Base-by-base conservation (phyloP, 306 rosid genomes). In the Bauhinia variegata region DNA sequence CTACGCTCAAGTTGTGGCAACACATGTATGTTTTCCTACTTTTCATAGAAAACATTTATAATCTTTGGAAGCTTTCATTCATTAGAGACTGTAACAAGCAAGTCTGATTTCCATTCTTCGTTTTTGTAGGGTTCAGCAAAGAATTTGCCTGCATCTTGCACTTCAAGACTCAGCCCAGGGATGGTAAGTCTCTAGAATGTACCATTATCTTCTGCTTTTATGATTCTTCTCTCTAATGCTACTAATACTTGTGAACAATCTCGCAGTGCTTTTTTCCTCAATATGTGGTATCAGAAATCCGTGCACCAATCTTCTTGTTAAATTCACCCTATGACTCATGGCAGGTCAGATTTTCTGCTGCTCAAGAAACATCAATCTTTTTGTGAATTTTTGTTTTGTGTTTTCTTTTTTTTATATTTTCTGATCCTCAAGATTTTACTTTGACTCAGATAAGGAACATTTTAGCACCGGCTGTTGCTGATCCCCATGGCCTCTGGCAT, bases 281-380 rank as follows among this genome's bases (percentile, higher is more conserved):
- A 78, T 63, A 89, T 71, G 59, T 83, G 67, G 86, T 51, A 44
- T 78, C 83, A 50, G 81, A 81, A 49, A 88, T 93, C 73, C 68
- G 18, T 14, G 88, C 98, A 30, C 96, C 95, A 28, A 75, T 89
- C 63, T 93, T 93, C 80, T 75, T 86, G 38, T 84, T 93, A 31
- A 89, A 88, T 60, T 89, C 98, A 44, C 97, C 97, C 57, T 93
- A 93, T 44, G 98, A 93, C 81, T 88, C 97, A 52, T 93, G 98
- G 96, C 99, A 93, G 99, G 99, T 93, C 48, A 75, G 86, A 75
- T 63, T 63, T 52, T 68, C 38, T 63, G 42, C 36, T 65, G 63
- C 66, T 50, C 31, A 34, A 34, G 39, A 70, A 36, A 54, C 43
- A 44, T 51, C 4, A 54, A 62, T 76, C 4, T 57, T 53, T 33